Percentiles rank a stretch among this genome's conserved stretches.
These are phyloP conservation scores for Sugiyamaella pinicola DNA, from an alignment of 1,139 yeast species.

Conservation along the genomic window DNA sequence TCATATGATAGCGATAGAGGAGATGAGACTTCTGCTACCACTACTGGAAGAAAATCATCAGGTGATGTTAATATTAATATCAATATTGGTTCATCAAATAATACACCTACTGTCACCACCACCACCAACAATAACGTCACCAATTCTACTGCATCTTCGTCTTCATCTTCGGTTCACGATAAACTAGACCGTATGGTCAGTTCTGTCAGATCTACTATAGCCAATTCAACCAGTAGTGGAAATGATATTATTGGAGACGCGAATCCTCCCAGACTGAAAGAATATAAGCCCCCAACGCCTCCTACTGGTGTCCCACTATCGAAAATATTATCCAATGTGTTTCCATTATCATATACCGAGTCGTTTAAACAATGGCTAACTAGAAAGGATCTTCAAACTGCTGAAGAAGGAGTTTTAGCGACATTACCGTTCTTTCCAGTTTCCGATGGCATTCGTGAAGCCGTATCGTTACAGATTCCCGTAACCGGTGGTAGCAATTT, in stretches of 20 bases:
- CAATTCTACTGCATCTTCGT: neutral
- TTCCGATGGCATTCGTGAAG: conserved; percentile 50
- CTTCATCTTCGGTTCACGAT: conserved; percentile 5
- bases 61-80: neutral
- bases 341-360: conserved; percentile 45
- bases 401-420: conserved; percentile 52
- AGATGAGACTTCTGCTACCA: neutral
- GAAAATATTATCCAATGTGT: conserved; percentile 36
- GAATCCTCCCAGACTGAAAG: neutral
- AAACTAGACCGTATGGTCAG: conserved; percentile 9
- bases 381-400: conserved; percentile 43
- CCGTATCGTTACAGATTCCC: conserved; percentile 54
- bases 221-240: conserved; percentile 18
- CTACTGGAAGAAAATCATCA: neutral
- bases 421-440: conserved; percentile 63
- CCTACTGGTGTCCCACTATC: conserved; percentile 41
- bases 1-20: conserved; percentile 7
- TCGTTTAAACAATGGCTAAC: conserved; percentile 52
- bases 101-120: neutral
- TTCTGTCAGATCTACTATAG: conserved; percentile 16
- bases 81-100: conserved; percentile 2
- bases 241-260: conserved; percentile 17
- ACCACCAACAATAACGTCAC: neutral
- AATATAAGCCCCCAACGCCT: conserved; percentile 38
- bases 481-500: conserved; percentile 48